Base-by-base conservation (phyloP, 345 rosid species). In the Brassica rapa region DNA sequence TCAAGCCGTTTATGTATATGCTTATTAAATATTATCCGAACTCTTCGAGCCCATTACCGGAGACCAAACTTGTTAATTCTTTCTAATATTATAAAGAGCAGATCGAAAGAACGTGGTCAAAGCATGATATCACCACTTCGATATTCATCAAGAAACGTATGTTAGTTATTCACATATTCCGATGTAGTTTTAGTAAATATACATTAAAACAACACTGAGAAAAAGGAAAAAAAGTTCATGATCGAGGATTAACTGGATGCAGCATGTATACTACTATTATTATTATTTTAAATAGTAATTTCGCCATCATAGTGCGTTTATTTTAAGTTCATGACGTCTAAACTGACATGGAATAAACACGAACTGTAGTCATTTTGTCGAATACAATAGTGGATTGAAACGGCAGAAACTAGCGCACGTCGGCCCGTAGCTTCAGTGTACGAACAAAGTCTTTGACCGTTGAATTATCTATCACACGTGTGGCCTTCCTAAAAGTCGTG, bases 11-110 rank as follows among this genome's bases (percentile, higher is more conserved):
- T 25, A 71, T 55, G 33, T 59, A 37, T 35, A 43, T 71, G 51
- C 29, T 27, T 71, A 72, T 65, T 57, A 49, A 60, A 72, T 59
- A 78, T 41, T 56, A 66, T 64, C 55, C 62, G 8, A 78, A 1
- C 23, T 72, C 77, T 72, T 79, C 77, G 77, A 79, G 74, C 82
- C 77, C 82, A 79, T 79, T 67, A 79, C 74, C 82, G 64, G 53
- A 78, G 73, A 66, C 73, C 66, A 78, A 60, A 30, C 11, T 8
- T 46, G 15, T 49, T 68, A 16, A 70, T 53, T 59, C 69, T 46
- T 60, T 66, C 16, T 43, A 32, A 11, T 71, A 35, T 21, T 23
- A 59, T 9, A 72, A 11, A 67, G 11, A 73, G 23, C 49, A 57
- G 21, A 72, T 29, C 8, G 59, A 78, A 25, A 25, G 29, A n/a